Evolutionary conservation across 768 basidiomycete genomes (phyloP).

Genomic region (Hydnum rufescens): DNA sequence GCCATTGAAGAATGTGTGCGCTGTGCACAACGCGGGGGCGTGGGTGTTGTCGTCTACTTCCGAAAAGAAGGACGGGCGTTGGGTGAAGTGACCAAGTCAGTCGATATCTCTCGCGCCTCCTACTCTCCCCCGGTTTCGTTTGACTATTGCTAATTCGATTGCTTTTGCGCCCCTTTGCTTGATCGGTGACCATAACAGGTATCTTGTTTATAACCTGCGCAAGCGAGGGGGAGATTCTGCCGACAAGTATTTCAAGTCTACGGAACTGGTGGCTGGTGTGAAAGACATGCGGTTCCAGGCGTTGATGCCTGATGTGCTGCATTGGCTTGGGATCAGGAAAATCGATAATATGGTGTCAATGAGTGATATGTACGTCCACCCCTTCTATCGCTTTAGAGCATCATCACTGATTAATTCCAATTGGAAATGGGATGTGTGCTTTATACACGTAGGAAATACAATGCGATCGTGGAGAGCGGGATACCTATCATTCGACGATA

Average conservation of each 20-base stretch:
- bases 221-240: slow-evolving; percentile 89
- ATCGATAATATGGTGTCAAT: slow-evolving; percentile 79
- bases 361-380: slow-evolving; percentile 50
- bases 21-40: slow-evolving; percentile 63
- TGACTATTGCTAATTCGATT: background rate
- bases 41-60: slow-evolving; percentile 88
- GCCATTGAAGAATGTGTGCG: slow-evolving; percentile 89
- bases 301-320: slow-evolving; percentile 88
- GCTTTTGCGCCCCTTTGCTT: background rate
- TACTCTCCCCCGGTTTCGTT: background rate
- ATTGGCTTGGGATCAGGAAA: slow-evolving; percentile 85
- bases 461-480: slow-evolving; percentile 78
- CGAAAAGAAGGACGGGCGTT: slow-evolving; percentile 84
- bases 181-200: slow-evolving; percentile 23
- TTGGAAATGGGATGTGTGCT: background rate
- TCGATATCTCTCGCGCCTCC: slow-evolving; percentile 17
- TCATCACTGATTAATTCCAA: background rate
- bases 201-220: slow-evolving; percentile 89
- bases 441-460: slow-evolving; percentile 64
- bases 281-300: slow-evolving; percentile 92
- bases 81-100: slow-evolving; percentile 88
- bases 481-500: slow-evolving; percentile 67
- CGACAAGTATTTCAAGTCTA: slow-evolving; percentile 83
- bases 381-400: background rate
- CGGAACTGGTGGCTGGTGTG: slow-evolving; percentile 84